A percentile compares a stretch with the other conserved stretches of the same genome.
Evolutionary conservation across 768 basidiomycete genomes (phyloP).

Genomic region (Strobilomyces dryophilus): DNA sequence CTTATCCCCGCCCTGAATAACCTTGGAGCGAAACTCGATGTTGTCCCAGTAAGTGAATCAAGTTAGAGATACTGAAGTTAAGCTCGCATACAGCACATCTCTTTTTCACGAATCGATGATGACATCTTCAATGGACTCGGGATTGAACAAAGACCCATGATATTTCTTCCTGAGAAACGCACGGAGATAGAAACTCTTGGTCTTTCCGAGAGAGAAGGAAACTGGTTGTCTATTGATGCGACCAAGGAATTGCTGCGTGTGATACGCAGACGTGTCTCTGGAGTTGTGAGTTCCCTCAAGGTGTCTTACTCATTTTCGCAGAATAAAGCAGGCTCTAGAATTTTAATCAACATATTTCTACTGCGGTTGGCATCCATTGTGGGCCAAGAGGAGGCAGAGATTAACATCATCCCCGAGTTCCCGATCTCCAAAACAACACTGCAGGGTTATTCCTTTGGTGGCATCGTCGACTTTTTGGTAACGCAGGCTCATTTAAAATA

Average conservation of each 20-base stretch:
- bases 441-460: neutral
- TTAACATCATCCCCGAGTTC: neutral
- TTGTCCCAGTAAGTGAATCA: neutral
- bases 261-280: too few relatives aligned
- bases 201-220: too few relatives aligned
- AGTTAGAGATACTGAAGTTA: too few relatives aligned
- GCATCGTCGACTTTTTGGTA: neutral
- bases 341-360: neutral
- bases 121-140: neutral
- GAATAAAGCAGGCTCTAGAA: neutral
- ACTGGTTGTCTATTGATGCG: too few relatives aligned
- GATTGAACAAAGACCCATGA: neutral
- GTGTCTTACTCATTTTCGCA: neutral
- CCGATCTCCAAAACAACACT: neutral
- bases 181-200: too few relatives aligned
- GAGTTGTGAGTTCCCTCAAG: too few relatives aligned
- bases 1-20: neutral
- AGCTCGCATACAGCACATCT: neutral
- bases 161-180: neutral
- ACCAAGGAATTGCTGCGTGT: too few relatives aligned
- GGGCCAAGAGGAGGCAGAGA: neutral
- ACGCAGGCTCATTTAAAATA: neutral
- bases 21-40: neutral
- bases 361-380: neutral
- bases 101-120: neutral